Conservation (phyloP, 306 rosid genomes). For the Prunus mongolica region DNA sequence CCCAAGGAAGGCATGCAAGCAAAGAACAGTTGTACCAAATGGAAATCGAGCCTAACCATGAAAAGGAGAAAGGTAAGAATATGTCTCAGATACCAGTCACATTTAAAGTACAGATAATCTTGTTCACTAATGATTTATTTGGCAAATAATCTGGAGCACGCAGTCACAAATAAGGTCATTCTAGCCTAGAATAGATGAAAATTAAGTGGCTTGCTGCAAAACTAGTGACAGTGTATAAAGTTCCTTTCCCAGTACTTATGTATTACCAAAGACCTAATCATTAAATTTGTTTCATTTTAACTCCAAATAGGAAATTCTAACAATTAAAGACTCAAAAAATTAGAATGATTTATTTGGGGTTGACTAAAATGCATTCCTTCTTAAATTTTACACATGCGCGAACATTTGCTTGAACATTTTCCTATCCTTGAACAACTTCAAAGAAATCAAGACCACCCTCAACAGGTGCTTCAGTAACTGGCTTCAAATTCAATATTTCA, state of each 20-base stretch:
- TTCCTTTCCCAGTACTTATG: not conserved
- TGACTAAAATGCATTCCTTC: not conserved
- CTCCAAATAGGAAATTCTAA: not conserved
- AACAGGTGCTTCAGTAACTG: not conserved
- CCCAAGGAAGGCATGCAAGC: constrained; percentile 89
- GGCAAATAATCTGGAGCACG: not conserved
- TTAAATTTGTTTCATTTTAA: not conserved
- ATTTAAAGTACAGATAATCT: not conserved
- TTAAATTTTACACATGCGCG: not conserved
- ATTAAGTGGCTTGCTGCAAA: not conserved
- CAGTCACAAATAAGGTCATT: not conserved
- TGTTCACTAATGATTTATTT: not conserved
- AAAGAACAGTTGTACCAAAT: constrained; percentile 76
- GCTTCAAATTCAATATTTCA: not conserved
- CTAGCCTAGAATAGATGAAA: not conserved
- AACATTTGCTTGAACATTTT: not conserved
- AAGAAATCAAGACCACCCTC: not conserved
- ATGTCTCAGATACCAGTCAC: not conserved
- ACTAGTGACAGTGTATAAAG: not conserved
- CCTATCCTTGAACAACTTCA: not conserved
- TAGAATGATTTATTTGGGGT: not conserved
- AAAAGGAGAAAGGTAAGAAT: constrained; percentile 28
- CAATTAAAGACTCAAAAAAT: not conserved
- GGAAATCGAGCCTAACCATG: constrained; percentile 77
- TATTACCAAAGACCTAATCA: not conserved